Conservation (phyloP, 2,329 filamentous ascomycete species). For the Paracorniculantispora psalliotae region DNA sequence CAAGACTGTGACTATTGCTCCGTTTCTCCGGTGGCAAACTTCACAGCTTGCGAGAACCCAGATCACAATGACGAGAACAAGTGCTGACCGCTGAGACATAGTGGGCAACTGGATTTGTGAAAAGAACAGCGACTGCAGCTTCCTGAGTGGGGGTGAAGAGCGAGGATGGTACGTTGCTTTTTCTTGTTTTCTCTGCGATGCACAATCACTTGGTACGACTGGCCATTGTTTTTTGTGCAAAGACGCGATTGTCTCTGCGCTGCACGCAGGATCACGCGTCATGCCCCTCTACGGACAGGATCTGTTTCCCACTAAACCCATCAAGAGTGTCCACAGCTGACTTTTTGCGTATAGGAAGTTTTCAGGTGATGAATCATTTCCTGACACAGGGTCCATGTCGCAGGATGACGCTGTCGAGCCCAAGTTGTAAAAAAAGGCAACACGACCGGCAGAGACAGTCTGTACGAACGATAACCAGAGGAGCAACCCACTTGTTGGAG, state of each 20-base stretch:
- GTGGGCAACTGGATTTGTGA: conserved; percentile 76
- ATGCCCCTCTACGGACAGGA: not conserved
- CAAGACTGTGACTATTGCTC: not conserved
- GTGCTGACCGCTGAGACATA: conserved; percentile 22
- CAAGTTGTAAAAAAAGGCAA: conserved; percentile 25
- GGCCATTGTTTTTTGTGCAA: not conserved
- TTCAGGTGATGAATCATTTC: conserved; percentile 53
- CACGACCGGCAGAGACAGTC: not conserved
- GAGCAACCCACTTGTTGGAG: not conserved
- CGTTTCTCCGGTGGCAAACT: not conserved
- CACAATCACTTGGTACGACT: too few relatives aligned
- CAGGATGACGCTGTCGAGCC: conserved; percentile 23
- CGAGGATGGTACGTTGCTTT: conserved; percentile 68
- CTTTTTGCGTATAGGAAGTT: conserved; percentile 34
- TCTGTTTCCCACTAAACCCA: not conserved
- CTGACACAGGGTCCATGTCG: conserved; percentile 33
- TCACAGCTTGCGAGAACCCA: not conserved
- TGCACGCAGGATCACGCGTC: not conserved
- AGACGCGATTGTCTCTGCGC: not conserved
- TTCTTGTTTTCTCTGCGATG: conserved; percentile 11
- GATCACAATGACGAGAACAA: conserved; percentile 18
- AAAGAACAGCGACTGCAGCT: conserved; percentile 78
- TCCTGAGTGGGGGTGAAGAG: conserved; percentile 74
- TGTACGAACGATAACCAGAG: not conserved
- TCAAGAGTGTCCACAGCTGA: not conserved